Evolutionary conservation across 352 stramenopile species (phyloP), one percentile per base, ranked within the genome.

Genomic region (Halophytophthora batemanensis): DNA sequence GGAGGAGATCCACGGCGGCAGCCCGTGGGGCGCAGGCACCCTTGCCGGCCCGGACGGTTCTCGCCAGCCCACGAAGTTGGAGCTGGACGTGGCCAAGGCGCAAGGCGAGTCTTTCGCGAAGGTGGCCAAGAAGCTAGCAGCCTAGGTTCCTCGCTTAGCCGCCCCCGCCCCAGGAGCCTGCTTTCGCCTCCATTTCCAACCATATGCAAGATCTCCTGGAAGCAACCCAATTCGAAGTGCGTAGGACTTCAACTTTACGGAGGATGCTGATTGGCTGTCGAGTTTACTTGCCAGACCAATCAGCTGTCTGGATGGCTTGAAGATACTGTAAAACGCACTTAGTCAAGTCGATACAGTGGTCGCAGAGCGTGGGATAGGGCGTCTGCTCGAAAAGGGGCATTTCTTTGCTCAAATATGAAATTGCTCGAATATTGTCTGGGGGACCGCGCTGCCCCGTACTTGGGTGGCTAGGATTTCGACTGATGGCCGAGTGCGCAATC

Each of bases 51-150:
- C 44, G 11, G 86, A 97, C 58, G 89, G 89, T 38, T 84, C 71
- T 2, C 86, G 90, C 52, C 75, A 87, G 63, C 85, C 89, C 0
- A 78, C 69, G 4, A 59, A 95, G 35, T 59, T 95, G 18, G 90
- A 98, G 59, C 68, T 90, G 39, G 68, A 77, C 25, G 64, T 96
- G 21, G 86, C 77, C 17, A 74, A 84, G 50, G 65, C 69, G 36
- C 87, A 97, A 56, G 90, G 87, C 46, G 73, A 90, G 59, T 77
- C 77, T 38, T 97, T 97, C 57, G 87, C 85, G 3, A 23, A 38
- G 6, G 67, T 96, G 17, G 71, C 85, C 47, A 92, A 89, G 72
- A 95, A 94, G 64, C 65, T 97, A 13, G 64, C 64, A 21, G 59
- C 59, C 10, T 77, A 66, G 45, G 37, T 45, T 22, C n/a, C 45